phyloP scores from a whole-genome alignment of 2,329 filamentous ascomycete genomes.

The Aotearoamyces nothofagi region DNA sequence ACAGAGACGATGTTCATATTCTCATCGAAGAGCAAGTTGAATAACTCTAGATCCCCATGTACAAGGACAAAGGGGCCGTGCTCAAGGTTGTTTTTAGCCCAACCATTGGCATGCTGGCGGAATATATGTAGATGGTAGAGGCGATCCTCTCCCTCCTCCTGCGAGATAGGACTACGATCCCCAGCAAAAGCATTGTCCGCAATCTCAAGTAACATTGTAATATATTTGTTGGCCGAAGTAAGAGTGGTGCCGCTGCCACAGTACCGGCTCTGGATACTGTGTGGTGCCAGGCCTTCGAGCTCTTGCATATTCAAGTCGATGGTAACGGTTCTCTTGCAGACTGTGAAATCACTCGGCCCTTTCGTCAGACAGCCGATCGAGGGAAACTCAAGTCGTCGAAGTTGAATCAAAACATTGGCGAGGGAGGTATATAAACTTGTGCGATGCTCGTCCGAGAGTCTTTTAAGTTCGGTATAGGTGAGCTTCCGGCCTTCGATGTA shows the following conservation, averaged over 20 bases:
- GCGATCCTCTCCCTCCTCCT: not conserved
- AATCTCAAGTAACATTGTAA: not conserved
- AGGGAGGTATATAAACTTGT: not conserved
- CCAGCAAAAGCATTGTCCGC: not conserved
- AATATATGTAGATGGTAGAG: not conserved
- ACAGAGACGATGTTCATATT: conserved; percentile 6
- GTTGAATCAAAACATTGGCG: not conserved
- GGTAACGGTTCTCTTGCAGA: not conserved
- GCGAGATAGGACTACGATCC: not conserved
- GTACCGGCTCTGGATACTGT: not conserved
- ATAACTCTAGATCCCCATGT: not conserved
- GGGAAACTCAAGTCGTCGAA: not conserved
- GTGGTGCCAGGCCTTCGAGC: not conserved
- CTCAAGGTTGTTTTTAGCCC: not conserved
- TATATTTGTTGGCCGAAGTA: not conserved
- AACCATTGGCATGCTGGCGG: not conserved
- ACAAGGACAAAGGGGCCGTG: not conserved
- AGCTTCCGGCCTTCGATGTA: not conserved
- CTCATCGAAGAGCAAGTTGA: not conserved
- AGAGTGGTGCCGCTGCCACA: conserved; percentile 3
- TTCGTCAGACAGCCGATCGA: not conserved
- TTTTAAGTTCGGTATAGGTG: not conserved
- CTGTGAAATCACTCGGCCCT: not conserved
- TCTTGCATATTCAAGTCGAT: not conserved
- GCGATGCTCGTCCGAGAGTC: not conserved